Evolutionary conservation across 345 rosid species (phyloP).

Genomic region (Euphorbia tirucalli): DNA sequence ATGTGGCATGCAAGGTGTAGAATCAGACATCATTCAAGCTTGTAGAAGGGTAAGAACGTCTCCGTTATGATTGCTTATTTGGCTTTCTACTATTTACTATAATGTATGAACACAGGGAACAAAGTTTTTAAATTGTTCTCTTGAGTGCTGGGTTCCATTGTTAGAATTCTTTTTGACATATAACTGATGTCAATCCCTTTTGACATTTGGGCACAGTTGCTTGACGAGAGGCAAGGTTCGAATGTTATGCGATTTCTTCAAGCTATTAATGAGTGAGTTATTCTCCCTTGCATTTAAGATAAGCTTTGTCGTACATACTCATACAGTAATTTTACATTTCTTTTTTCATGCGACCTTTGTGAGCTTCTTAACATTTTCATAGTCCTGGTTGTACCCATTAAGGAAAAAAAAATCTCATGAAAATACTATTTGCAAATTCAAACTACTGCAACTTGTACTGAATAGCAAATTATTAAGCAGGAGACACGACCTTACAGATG

Average conservation of each 20-base stretch:
- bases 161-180: no score
- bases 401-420: no score
- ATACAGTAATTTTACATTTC: not conserved
- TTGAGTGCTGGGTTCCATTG: no score
- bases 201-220: conserved; percentile 37
- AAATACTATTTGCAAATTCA: not conserved
- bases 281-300: not conserved
- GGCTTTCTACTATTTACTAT: not conserved
- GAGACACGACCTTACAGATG: conserved; percentile 55
- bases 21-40: conserved; percentile 45
- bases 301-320: not conserved
- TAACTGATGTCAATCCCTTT: not conserved
- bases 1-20: conserved; percentile 34
- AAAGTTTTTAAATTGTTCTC: no score
- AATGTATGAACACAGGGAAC: not conserved
- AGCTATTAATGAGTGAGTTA: conserved; percentile 51
- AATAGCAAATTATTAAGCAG: conserved; percentile 32
- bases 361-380: not conserved
- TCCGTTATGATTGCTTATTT: not conserved
- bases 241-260: conserved; percentile 64
- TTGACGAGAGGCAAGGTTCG: conserved; percentile 60
- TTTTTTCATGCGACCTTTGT: not conserved
- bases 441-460: not conserved
- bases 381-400: not conserved
- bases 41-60: conserved; percentile 47